Base-by-base conservation (phyloP, 176 grass and related monocot genomes). In the Carex scoparia region DNA sequence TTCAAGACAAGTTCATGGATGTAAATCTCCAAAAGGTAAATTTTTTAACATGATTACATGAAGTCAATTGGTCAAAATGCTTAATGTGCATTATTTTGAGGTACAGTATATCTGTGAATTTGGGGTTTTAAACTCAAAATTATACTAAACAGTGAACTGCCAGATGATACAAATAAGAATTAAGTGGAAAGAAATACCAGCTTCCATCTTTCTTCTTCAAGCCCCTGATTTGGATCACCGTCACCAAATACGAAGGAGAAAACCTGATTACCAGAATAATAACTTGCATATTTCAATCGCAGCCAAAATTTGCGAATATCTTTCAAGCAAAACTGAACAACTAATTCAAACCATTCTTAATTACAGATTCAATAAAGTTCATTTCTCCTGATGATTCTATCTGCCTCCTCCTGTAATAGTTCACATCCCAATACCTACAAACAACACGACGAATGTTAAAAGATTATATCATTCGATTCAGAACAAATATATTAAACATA, bases 281-380 rank as follows among this genome's bases (percentile, higher is more conserved):
- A 81, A 46, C 83, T 88, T 67, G 70, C 63, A 89, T 84, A 86
- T 68, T 91, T 78, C 79, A 59, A 89, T 83, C 15, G 32, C 54
- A 9, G 88, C 63, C 46, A 16, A 88, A 10, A 75, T 57, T 56
- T 79, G 54, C 3, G 31, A 84, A 32, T 19, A 60, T 63, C 71
- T 67, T 69, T 62, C 14, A 65, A 55, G 71, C n/a, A 59, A 46
- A 84, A 89, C 92, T 84, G 48, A 93, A 94, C 23, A 88, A 90
- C 89, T 84, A 91, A 94, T 76, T 89, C 90, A 98, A 98, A 92
- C 91, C 90, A 87, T 92, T 91, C 94, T 81, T 88, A 67, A 93
- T 98, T 98, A 98, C 96, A 95, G 96, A 98, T 98, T 98, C 96
- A 94, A 98, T 94, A 86, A 98, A 98, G 86, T 95, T 95, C 89